Percentiles rank a stretch among this genome's conserved stretches.
These are phyloP conservation scores for Acacia concinna DNA, from an alignment of 331 rosid genomes.

Conservation along the genomic window DNA sequence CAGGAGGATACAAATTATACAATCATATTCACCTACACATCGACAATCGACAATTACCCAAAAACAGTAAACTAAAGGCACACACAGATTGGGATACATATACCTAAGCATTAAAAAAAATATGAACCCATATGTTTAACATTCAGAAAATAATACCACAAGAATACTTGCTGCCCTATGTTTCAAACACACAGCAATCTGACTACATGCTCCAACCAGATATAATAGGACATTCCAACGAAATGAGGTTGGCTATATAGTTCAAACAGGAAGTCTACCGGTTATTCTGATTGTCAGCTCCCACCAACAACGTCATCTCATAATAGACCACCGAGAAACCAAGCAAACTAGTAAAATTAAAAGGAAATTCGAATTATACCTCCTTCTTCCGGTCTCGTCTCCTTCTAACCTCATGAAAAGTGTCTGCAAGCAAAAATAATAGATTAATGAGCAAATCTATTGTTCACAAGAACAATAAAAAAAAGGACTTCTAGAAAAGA, in stretches of 20 bases:
- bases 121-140: too few species aligned
- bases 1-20: neutral
- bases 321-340: neutral
- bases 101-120: neutral
- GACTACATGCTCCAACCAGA: neutral
- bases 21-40: slow-evolving; percentile 19
- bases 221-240: neutral
- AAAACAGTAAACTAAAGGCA: neutral
- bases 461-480: slow-evolving; percentile 1
- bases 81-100: neutral
- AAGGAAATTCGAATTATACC: slow-evolving; percentile 33
- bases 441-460: slow-evolving; percentile 6
- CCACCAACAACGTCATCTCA: neutral
- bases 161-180: neutral
- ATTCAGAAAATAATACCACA: neutral
- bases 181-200: neutral
- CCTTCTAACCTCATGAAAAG: slow-evolving; percentile 78
- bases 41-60: neutral
- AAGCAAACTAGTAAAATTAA: neutral
- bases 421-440: slow-evolving; percentile 51
- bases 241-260: neutral
- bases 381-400: slow-evolving; percentile 77
- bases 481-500: slow-evolving; percentile 4
- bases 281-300: neutral
- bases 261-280: neutral